Evolutionary conservation across 352 stramenopile genomes (phyloP).

Genomic region (Pythium dissimile): DNA sequence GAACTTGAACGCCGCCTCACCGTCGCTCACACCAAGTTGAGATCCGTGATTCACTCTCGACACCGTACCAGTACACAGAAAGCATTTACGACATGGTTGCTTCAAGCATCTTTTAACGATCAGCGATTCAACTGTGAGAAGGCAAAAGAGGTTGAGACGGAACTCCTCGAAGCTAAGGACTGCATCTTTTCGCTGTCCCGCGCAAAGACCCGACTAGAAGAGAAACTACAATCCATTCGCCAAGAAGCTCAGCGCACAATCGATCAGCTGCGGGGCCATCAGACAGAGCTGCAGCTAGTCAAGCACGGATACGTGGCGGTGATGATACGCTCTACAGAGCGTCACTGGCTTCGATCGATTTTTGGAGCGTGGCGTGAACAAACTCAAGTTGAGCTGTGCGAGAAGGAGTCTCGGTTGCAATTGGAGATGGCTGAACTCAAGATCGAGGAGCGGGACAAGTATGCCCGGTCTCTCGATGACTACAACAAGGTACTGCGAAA

Average conservation of each 20-base stretch:
- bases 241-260: conserved; percentile 33
- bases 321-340: conserved; percentile 45
- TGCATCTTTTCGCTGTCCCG: conserved; percentile 67
- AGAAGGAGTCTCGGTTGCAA: conserved; percentile 46
- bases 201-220: conserved; percentile 56
- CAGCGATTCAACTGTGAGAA: conserved; percentile 19
- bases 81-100: conserved; percentile 3
- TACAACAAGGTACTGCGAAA: conserved; percentile 70
- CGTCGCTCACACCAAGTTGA: not conserved
- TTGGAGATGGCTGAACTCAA: conserved; percentile 53
- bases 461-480: conserved; percentile 60
- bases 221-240: conserved; percentile 37
- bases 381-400: conserved; percentile 28
- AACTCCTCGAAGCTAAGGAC: conserved; percentile 59
- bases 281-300: conserved; percentile 56
- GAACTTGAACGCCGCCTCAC: not conserved
- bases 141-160: conserved; percentile 26
- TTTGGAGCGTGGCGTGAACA: conserved; percentile 46
- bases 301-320: conserved; percentile 64
- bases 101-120: not conserved
- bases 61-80: not conserved
- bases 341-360: conserved; percentile 35
- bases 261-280: conserved; percentile 42
- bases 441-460: conserved; percentile 54
- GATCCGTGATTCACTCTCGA: not conserved